A percentile compares a stretch with the other conserved stretches of the same genome.
Conservation (phyloP, 108 stramenopile species). For the Epithemia pelagica region DNA sequence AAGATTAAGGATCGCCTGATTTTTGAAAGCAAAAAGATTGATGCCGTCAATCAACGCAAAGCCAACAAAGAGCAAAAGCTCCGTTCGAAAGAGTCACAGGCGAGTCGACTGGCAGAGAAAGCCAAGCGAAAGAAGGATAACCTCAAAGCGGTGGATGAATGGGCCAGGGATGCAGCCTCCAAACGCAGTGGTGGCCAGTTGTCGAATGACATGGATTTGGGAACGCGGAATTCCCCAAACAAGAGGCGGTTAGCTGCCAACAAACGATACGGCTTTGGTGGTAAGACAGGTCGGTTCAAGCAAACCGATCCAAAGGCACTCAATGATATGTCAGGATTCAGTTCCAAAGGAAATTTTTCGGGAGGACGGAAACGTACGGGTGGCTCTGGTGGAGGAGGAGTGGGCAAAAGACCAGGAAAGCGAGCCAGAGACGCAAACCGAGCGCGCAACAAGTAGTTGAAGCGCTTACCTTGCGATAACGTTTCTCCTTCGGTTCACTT, state of each 20-base stretch:
- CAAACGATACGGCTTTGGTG: slow-evolving; percentile 76
- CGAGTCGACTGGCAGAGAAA: slow-evolving; percentile 87
- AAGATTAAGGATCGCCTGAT: slow-evolving; percentile 96
- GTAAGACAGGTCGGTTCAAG: slow-evolving; percentile 81
- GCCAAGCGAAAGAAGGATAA: slow-evolving; percentile 80
- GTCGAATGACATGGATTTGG: slow-evolving; percentile 58
- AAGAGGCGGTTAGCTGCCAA: slow-evolving; percentile 58
- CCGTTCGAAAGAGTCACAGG: slow-evolving; percentile 45
- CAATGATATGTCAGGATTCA: slow-evolving; percentile 79
- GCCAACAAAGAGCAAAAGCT: slow-evolving; percentile 51
- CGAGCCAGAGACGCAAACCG: slow-evolving; percentile 69
- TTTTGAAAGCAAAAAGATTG: slow-evolving; percentile 97
- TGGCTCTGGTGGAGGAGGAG: slow-evolving; percentile 7
- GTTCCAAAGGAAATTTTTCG: slow-evolving; percentile 75
- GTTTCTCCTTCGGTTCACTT: not conserved
- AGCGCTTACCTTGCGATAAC: not conserved
- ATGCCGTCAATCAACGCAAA: slow-evolving; percentile 85
- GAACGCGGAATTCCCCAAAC: slow-evolving; percentile 33
- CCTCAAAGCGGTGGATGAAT: slow-evolving; percentile 79
- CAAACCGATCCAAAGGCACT: slow-evolving; percentile 68
- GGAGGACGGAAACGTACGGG: slow-evolving; percentile 58
- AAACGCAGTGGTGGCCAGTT: slow-evolving; percentile 44
- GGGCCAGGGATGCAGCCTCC: slow-evolving; percentile 68
- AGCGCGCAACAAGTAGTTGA: not conserved
- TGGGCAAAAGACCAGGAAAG: slow-evolving; percentile 51